phyloP scores from a whole-genome alignment of 768 basidiomycete genomes.

The Cantharellus cinnabarinus region DNA sequence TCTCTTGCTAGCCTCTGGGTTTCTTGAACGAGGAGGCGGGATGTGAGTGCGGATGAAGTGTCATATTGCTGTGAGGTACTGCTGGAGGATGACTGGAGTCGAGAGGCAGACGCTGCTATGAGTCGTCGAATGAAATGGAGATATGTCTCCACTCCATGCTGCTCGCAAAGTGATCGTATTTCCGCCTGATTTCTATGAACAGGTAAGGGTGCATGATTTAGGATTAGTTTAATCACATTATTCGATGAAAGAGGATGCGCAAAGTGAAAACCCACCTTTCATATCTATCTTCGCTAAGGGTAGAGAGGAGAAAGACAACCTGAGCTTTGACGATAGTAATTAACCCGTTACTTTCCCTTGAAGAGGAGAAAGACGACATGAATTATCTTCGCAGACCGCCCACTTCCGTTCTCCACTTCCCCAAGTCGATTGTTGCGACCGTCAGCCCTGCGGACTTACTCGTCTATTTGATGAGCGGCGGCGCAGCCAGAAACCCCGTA shows the following conservation, averaged over 20 bases:
- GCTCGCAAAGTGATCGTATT: constrained; percentile 86
- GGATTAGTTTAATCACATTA: no score
- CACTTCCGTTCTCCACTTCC: neutral
- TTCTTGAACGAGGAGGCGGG: constrained; percentile 73
- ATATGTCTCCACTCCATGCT: constrained; percentile 93
- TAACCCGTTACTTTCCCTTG: constrained; percentile 15
- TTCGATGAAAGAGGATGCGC: no score
- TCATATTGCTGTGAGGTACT: constrained; percentile 45
- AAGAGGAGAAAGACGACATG: neutral
- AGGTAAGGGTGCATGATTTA: no score
- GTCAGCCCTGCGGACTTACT: no score
- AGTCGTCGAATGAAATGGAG: constrained; percentile 93
- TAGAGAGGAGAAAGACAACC: constrained; percentile 92
- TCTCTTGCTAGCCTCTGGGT: constrained; percentile 76
- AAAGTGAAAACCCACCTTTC: constrained; percentile 21
- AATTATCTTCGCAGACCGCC: neutral
- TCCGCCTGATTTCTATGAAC: constrained; percentile 54
- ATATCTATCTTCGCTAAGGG: constrained; percentile 92
- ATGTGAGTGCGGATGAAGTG: constrained; percentile 56
- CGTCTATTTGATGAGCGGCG: no score
- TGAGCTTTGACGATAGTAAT: constrained; percentile 90
- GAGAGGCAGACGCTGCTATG: constrained; percentile 67
- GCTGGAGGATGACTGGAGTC: constrained; percentile 32
- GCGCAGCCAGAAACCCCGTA: no score
- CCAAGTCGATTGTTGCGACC: neutral